Base-by-base conservation (phyloP, 2,329 filamentous ascomycete species). In the Penicillium sp. region DNA sequence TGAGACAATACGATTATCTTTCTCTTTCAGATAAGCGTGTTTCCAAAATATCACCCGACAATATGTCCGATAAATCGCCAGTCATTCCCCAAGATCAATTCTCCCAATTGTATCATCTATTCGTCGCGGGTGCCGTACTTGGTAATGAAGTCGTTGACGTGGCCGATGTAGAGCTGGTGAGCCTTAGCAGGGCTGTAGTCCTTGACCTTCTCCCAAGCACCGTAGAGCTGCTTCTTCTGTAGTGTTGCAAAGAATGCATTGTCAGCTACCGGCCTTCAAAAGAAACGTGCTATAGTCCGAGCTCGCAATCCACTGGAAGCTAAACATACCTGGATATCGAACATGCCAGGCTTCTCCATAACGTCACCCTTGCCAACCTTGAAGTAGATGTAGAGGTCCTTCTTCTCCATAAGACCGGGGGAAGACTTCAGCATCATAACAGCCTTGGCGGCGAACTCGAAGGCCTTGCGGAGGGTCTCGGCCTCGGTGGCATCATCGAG, bases 191-290 rank as follows among this genome's bases (percentile, higher is more conserved):
- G 68, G 58, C 81, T 83, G 63, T 85, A 71, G 58, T 91, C 83
- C 67, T 84, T 82, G 59, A 86, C 68, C 69, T 86, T 82, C 76
- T 90, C 78, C 91, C 91, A 96, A 52, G 87, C 85, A 66, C 80
- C 82, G 78, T 86, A 84, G 82, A 95, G 96, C 67, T 85, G 85
- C 79, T 94, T 95, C 77, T 80, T 85, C 89, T 91, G 50, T 58
- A 60, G 23, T 23, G 18, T 41, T 44, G 41, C 31, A 44, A 46
- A n/a, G 40, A 31, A 40, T 39, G 15, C 46, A 48, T 35, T 25
- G 40, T 67, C 60, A 63, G 61, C 56, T 45, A 64, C 48, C 50
- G 23, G n/a, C 2, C 10, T n/a, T 16, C 37, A 4, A 25, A 47
- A 23, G 3, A 6, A 15, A 46, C 15, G 15, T 25, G 9, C 9